Base-by-base conservation (phyloP, 1,284 basidiomycete genomes). In the Mycena sp. region DNA sequence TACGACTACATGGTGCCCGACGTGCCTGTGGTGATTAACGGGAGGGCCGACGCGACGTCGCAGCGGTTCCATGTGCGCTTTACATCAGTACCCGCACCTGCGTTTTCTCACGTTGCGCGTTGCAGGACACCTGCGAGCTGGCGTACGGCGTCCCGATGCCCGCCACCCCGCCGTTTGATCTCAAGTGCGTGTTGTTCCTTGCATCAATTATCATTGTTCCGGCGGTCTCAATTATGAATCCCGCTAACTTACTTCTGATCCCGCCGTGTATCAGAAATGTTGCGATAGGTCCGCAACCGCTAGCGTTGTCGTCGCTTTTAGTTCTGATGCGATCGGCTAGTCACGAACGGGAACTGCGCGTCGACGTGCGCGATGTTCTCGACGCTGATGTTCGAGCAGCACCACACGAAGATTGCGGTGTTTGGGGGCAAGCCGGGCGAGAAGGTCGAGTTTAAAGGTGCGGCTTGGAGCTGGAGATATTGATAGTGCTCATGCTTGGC, bases 331-430 rank as follows among this genome's bases (percentile, higher is more conserved):
- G 32, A 35, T 35, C 32, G 32, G 32, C 14, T 35, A 35, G 32
- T 35, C 45, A 74, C 66, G 66, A 81, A 81, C 53, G 80, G 81
- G 17, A 81, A 85, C 66, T 90, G 87, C 65, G 87, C 86, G 4
- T 89, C 87, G 16, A 88, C 87, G 0, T 90, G 88, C 67, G 84
- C 88, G 0, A 83, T 87, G 80, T 89, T 89, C 71, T 85, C 80
- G 64, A 88, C 87, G 2, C 71, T 87, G 61, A 88, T 89, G 86
- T 81, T 82, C 58, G 88, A 89, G 72, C 74, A 78, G 14, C 85
- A 87, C 67, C 72, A 79, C 12, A 86, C 84, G 12, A 86, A 80
- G 71, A 83, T 85, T 32, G 86, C 82, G 7, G 75, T 87, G 19
- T 89, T 89, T 65, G 88, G 88, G 9, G 87, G 86, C 26, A 86